A percentile compares a stretch with the other conserved stretches of the same genome.
phyloP scores from a whole-genome alignment of 192 early-diverging fungal species.

The Entomortierella chlamydospora region DNA sequence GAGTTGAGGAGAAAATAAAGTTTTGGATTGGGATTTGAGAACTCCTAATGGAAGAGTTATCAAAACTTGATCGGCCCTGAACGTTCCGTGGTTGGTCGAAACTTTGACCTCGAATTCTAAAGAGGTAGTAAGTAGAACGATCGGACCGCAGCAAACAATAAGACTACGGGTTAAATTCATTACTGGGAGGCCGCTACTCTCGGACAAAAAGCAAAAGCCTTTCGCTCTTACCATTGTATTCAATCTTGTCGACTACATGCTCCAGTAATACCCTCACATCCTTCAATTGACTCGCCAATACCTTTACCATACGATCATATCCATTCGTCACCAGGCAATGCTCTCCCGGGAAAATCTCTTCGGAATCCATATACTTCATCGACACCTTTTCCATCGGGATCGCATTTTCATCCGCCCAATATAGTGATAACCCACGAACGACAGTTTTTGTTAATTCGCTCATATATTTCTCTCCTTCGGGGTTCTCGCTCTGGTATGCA shows the following conservation, averaged over 20 bases:
- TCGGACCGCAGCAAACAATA: too few species aligned
- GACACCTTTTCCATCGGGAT: slow-evolving; percentile 34
- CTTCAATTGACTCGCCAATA: slow-evolving; percentile 13
- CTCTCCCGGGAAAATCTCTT: slow-evolving; percentile 45
- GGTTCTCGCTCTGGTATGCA: slow-evolving; percentile 10
- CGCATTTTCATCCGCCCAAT: slow-evolving; percentile 51
- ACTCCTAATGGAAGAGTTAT: slow-evolving; percentile 58
- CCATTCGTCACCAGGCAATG: slow-evolving; percentile 46
- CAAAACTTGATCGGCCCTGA: slow-evolving; percentile 44
- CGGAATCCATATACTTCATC: slow-evolving; percentile 53
- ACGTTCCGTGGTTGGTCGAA: slow-evolving; percentile 21
- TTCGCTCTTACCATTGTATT: slow-evolving; percentile 48
- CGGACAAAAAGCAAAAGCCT: too few species aligned
- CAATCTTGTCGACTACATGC: slow-evolving; percentile 43
- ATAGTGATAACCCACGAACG: slow-evolving; percentile 18
- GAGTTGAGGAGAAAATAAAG: slow-evolving; percentile 48
- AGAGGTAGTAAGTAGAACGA: too few species aligned
- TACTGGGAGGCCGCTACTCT: too few species aligned
- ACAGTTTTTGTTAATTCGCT: slow-evolving; percentile 1
- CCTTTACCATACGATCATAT: slow-evolving; percentile 44
- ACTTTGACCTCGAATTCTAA: slow-evolving; percentile 38
- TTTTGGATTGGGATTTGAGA: slow-evolving; percentile 34
- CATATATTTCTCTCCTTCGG: slow-evolving; percentile 24
- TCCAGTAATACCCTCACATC: slow-evolving; percentile 17
- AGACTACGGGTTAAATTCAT: too few species aligned